Evolutionary conservation across 176 grass and related monocot species (phyloP), one percentile per base, ranked within the genome.

Genomic region (Zea luxurians): DNA sequence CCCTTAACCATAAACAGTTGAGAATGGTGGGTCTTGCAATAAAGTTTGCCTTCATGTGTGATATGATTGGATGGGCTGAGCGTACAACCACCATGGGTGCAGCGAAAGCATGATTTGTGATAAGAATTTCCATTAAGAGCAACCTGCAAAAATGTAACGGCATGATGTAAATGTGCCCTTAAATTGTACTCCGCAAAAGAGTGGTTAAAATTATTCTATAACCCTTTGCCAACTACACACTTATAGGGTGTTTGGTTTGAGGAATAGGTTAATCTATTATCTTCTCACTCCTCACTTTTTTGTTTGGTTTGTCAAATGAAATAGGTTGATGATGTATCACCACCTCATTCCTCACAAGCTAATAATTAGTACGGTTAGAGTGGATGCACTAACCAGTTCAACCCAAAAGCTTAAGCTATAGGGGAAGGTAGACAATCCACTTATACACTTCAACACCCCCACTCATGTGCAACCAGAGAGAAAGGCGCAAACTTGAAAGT

Each of bases 31-130:
- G 88, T 89, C 78, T 93, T 94, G 81, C 96, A 99, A 67, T 99
- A 96, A 81, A 99, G 90, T 79, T 88, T 93, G 65, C 92, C 83
- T 37, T 99, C 96, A 53, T 99, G 96, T 4, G 90, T 76, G 16
- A 99, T 38, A 84, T 90, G 66, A 79, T 96, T 99, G 13, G 92
- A 91, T 70, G 92, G 82, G 64, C 61, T 93, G 37, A 99, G 93
- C 13, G 77, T 86, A 64, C 96, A 99, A 41, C 96, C 92, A 61
- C 96, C 96, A 71, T 93, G 90, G 79, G 73, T 89, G 73, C 96
- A 99, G 62, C 90, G 93, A 52, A 99, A 99, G 82, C 96, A 96
- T 62, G 89, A 85, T 82, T 93, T 93, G 70, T 99, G 96, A 86
- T 99, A 99, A 10, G 92, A 71, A 37, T 46, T 81, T 69, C 90